Base-by-base conservation (phyloP, 192 early-diverging fungal genomes). In the Coemansia sp. region DNA sequence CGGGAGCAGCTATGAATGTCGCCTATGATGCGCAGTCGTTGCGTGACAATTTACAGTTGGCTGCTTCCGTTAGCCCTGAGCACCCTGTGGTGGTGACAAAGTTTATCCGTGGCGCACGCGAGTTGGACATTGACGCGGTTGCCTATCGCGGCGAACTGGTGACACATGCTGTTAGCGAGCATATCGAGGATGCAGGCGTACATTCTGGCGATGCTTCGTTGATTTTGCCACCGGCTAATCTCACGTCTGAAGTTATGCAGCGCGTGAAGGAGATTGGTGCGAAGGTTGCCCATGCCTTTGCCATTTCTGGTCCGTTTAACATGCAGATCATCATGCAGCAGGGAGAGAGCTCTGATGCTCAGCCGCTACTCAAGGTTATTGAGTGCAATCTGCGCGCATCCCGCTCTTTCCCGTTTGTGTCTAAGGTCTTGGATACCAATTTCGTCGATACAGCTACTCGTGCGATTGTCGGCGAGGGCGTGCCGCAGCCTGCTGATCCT, bases 311-410 rank as follows among this genome's bases (percentile, higher is more conserved):
- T 9, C 95, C 96, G 2, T 98, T 90, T 91, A 98, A 98, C 82
- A 98, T 98, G 91, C 96, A 98, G 81, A 83, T 98, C 59, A 97
- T 98, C 69, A 82, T 84, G 67, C 82, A 83, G 65, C 73, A 76
- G 28, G 52, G 65, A 59, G 74, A 73, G 5, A 52, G 27, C 19
- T 9, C 68, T 16, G 64, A 63, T 31, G 56, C 70, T 24, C 80
- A 80, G 48, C 74, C 84, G 0, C 65, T 76, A 52, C 83, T 98
- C 52, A 96, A 96, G 85, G 96, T 97, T 31, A 98, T 98, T 57
- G 96, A 97, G 84, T 98, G 96, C 84, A 98, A 98, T 75, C 76
- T 98, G 54, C 93, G 96, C 54, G 95, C 96, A 0, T 95, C 96
- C 28, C 93, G 95, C 9, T 98, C 96, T 1, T 94, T 98, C 88